These are phyloP conservation scores for Clarireedia sp. DNA, from an alignment of 2,329 filamentous ascomycete species.

Conservation along the genomic window DNA sequence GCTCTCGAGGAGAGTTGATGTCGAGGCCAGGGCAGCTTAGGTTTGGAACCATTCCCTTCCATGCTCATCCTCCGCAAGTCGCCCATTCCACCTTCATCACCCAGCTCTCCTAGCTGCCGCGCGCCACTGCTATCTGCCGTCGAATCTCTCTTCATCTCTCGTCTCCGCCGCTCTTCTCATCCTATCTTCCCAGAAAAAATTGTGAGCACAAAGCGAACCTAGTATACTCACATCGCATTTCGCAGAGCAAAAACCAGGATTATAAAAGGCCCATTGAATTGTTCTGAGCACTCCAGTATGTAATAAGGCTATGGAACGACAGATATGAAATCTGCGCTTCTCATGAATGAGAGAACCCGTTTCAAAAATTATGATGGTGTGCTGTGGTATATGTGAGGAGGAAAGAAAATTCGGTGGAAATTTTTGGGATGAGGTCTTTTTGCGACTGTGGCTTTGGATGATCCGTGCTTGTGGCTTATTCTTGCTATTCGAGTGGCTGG, in stretches of 20 bases:
- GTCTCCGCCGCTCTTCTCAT: background rate
- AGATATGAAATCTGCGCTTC: background rate
- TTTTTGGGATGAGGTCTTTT: background rate
- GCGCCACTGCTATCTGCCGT: background rate
- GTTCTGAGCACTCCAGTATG: background rate
- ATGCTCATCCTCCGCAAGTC: too few relatives aligned
- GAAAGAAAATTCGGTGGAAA: background rate
- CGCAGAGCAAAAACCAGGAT: background rate
- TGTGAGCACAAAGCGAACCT: background rate
- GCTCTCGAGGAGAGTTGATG: too few relatives aligned
- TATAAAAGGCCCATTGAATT: background rate
- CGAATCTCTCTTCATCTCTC: too few relatives aligned
- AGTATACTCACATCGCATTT: background rate
- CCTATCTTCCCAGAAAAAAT: background rate
- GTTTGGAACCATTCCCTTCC: too few relatives aligned
- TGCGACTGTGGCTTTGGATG: background rate
- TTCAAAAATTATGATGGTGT: background rate
- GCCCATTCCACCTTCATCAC: too few relatives aligned
- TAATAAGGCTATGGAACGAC: background rate
- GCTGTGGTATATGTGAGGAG: background rate
- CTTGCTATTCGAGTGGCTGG: too few relatives aligned
- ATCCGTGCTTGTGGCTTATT: background rate
- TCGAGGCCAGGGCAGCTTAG: too few relatives aligned
- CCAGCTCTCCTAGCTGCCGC: too few relatives aligned
- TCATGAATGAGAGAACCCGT: background rate